Evolutionary conservation across 768 basidiomycete species (phyloP).

Genomic region (Suillus decipiens): DNA sequence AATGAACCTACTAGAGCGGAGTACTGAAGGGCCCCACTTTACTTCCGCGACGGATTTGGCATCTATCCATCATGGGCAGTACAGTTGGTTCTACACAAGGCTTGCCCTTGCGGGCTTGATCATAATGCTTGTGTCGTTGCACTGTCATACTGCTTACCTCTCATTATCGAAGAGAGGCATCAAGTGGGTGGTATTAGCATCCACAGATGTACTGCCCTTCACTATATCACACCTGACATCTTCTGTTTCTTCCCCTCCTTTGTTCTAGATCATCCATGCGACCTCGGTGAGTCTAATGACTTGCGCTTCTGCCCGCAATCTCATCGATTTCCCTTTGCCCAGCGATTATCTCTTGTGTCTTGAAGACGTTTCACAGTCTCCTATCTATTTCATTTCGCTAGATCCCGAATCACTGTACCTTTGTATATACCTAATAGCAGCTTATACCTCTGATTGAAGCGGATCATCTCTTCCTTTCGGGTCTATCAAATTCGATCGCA

Average conservation of each 20-base stretch:
- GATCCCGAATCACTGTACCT: conserved; percentile 4
- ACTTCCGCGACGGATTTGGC: conserved; percentile 1
- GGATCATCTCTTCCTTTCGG: conserved; percentile 2
- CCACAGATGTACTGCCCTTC: not conserved
- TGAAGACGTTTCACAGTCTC: not conserved
- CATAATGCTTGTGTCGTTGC: not conserved
- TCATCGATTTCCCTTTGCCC: conserved; percentile 6
- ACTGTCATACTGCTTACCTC: not conserved
- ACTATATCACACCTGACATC: not conserved
- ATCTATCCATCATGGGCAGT: not conserved
- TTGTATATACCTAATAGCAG: not conserved
- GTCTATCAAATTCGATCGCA: conserved; percentile 6
- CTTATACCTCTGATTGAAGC: conserved; percentile 2
- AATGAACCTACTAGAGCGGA: conserved; percentile 1
- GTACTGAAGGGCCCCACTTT: conserved; percentile 6
- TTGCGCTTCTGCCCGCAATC: conserved; percentile 5
- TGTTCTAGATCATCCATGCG: conserved; percentile 1
- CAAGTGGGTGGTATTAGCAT: not conserved
- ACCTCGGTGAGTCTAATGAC: conserved; percentile 3
- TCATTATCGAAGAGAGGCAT: not conserved
- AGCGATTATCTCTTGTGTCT: conserved; percentile 8
- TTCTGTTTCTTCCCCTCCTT: not conserved
- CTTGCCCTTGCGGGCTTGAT: not conserved
- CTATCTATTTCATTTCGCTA: conserved; percentile 9
- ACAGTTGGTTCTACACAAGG: not conserved